Conservation (phyloP, 331 rosid genomes). For the Erythrophleum ivorense region DNA sequence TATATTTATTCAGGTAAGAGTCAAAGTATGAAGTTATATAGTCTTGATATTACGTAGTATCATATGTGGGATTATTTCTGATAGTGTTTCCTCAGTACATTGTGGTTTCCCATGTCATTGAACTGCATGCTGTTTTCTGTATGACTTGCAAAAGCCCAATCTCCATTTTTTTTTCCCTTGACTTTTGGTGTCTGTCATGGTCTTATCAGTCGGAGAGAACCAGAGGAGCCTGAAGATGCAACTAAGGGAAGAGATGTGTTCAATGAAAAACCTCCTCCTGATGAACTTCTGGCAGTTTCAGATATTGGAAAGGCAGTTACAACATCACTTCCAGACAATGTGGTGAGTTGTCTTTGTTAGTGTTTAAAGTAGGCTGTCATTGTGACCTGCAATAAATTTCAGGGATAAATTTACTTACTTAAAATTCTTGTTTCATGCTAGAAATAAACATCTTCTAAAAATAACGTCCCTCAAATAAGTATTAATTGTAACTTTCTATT, state of each 20-base stretch:
- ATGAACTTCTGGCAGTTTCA: constrained; percentile 93
- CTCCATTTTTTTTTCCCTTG: constrained; percentile 7
- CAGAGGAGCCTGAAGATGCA: constrained; percentile 99
- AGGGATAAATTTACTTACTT: background rate
- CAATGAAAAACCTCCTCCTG: constrained; percentile 97
- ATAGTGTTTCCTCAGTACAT: background rate
- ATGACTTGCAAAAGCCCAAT: constrained; percentile 18
- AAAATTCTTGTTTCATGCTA: background rate
- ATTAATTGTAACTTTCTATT: background rate
- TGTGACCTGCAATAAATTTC: constrained; percentile 22
- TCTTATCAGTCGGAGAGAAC: constrained; percentile 85
- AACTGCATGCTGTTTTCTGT: constrained; percentile 28
- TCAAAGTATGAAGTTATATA: constrained; percentile 1
- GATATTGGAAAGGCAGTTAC: constrained; percentile 91
- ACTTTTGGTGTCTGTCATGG: constrained; percentile 38
- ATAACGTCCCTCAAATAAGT: constrained; percentile 10
- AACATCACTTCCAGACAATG: constrained; percentile 96
- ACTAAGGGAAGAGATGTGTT: constrained; percentile 98
- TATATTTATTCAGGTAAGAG: constrained; percentile 84
- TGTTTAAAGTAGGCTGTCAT: constrained; percentile 10
- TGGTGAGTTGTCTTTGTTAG: constrained; percentile 63
- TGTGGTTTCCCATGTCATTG: constrained; percentile 24
- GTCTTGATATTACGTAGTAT: constrained; percentile 8
- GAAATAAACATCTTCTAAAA: constrained; percentile 18
- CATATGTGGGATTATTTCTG: constrained; percentile 11